Conservation (phyloP, 2,329 filamentous ascomycete genomes). For the Epichloe glyceriae region DNA sequence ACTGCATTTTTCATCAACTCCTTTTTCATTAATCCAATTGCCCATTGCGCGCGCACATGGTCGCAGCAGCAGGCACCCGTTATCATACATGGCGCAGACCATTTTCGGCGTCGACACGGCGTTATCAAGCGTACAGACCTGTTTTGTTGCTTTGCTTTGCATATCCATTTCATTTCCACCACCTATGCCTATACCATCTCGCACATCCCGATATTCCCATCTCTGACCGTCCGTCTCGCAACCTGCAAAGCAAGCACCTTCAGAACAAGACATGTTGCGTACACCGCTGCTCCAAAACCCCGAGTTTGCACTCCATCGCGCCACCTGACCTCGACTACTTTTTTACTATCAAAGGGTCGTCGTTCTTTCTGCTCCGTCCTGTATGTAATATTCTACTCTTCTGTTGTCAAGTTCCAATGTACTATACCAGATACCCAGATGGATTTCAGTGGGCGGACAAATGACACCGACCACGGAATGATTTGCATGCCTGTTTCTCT, state of each 20-base stretch:
- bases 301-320: too few species aligned
- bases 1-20: not conserved
- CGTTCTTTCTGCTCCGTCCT: not conserved
- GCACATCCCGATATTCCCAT: too few species aligned
- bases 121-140: not conserved
- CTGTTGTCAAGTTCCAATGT: not conserved
- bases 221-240: too few species aligned
- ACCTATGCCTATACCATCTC: not conserved
- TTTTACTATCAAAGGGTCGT: too few species aligned
- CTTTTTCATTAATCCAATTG: not conserved
- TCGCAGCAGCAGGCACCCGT: constrained; percentile 1
- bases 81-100: not conserved
- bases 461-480: too few species aligned
- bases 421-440: constrained; percentile 5
- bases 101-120: not conserved
- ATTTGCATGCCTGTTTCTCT: not conserved
- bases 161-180: not conserved
- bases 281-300: too few species aligned
- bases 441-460: not conserved
- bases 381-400: not conserved
- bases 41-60: constrained; percentile 1
- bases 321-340: too few species aligned
- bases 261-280: too few species aligned
- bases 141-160: not conserved
- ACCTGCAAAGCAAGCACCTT: too few species aligned